phyloP scores from a whole-genome alignment of 768 basidiomycete genomes.

The Lentinula sp. region DNA sequence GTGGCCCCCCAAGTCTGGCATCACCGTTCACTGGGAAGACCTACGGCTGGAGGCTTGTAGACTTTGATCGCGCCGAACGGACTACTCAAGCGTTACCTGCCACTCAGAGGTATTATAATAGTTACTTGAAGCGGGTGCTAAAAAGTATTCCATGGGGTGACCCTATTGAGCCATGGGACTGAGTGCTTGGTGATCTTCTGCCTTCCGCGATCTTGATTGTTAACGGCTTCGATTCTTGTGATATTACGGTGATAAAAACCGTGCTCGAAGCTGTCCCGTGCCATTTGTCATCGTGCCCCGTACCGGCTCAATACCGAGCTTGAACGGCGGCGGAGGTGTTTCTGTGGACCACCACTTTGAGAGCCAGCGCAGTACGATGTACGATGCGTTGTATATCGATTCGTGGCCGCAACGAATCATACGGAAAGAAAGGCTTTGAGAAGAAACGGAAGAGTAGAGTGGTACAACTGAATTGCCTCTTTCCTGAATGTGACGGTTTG shows the following conservation, averaged over 20 bases:
- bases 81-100: too few relatives aligned
- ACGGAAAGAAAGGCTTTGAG: constrained; percentile 44
- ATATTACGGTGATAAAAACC: constrained; percentile 51
- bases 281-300: constrained; percentile 63
- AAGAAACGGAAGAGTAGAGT: constrained; percentile 50
- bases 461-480: constrained; percentile 71
- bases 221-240: constrained; percentile 67
- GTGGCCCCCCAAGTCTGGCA: too few relatives aligned
- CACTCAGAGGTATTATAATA: too few relatives aligned
- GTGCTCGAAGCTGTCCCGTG: constrained; percentile 47
- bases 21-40: too few relatives aligned
- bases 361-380: constrained; percentile 75
- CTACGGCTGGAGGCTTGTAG: too few relatives aligned
- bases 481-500: too few relatives aligned
- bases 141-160: too few relatives aligned
- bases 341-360: constrained; percentile 69
- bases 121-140: too few relatives aligned
- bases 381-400: constrained; percentile 69
- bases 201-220: constrained; percentile 65
- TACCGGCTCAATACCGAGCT: constrained; percentile 47
- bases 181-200: too few relatives aligned
- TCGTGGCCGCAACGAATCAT: constrained; percentile 55
- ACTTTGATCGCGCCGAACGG: too few relatives aligned
- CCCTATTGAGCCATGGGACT: too few relatives aligned
- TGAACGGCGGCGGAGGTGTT: constrained; percentile 27